phyloP scores from a whole-genome alignment of 768 basidiomycete species.

The Omphalotus guepiniiformis region DNA sequence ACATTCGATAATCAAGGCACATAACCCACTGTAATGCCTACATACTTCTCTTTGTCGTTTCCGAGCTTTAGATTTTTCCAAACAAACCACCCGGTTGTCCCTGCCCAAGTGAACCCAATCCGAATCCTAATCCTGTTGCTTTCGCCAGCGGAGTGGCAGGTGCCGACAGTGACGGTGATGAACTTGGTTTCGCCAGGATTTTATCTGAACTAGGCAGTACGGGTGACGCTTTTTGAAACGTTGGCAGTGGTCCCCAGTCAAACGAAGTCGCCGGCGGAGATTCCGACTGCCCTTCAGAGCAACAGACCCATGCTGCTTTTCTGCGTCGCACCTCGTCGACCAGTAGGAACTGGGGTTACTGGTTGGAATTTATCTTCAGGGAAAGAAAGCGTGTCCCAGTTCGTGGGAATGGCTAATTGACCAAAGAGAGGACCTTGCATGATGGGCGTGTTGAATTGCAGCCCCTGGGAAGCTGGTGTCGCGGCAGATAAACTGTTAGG shows the following conservation, averaged over 20 bases:
- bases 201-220: slow-evolving; percentile 7
- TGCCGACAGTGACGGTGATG: too few relatives aligned
- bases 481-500: not conserved
- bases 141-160: too few relatives aligned
- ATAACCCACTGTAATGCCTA: too few relatives aligned
- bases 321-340: slow-evolving; percentile 14
- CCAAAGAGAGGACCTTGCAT: slow-evolving; percentile 23
- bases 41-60: too few relatives aligned
- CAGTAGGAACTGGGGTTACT: slow-evolving; percentile 23
- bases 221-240: slow-evolving; percentile 25
- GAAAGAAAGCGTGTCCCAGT: slow-evolving; percentile 23
- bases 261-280: slow-evolving; percentile 31
- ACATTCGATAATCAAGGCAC: too few relatives aligned
- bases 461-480: slow-evolving; percentile 5
- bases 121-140: too few relatives aligned
- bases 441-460: slow-evolving; percentile 11
- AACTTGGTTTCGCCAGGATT: not conserved
- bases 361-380: slow-evolving; percentile 42
- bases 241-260: slow-evolving; percentile 62
- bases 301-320: slow-evolving; percentile 2
- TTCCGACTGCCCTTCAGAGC: slow-evolving; percentile 30
- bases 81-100: too few relatives aligned
- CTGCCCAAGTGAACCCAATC: too few relatives aligned
- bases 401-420: slow-evolving; percentile 8
- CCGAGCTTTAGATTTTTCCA: too few relatives aligned